Percentiles rank a stretch among this genome's conserved stretches.
phyloP scores from a whole-genome alignment of 1,139 yeast species.

The Geotrichum carabidarum region DNA sequence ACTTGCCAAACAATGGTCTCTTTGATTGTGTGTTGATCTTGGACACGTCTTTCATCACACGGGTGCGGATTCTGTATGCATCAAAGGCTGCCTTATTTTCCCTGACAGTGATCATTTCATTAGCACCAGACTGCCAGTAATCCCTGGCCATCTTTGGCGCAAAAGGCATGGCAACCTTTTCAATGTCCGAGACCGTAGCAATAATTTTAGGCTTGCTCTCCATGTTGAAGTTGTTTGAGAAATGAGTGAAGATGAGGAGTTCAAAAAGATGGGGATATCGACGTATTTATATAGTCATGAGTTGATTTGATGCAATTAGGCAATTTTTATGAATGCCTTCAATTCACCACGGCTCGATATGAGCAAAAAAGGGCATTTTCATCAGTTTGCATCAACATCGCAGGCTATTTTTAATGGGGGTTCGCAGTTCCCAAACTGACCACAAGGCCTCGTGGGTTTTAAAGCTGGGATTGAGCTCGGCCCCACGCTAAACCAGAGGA shows the following conservation, averaged over 20 bases:
- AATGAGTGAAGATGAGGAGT: background rate
- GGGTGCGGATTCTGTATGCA: conserved; percentile 41
- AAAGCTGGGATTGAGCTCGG: no score
- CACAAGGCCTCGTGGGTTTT: no score
- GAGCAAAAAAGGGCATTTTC: no score
- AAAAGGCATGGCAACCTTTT: conserved; percentile 28
- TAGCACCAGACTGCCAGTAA: conserved; percentile 40
- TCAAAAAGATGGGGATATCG: background rate
- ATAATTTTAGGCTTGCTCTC: conserved; percentile 21
- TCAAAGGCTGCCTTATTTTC: conserved; percentile 35
- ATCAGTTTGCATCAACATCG: no score
- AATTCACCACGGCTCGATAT: no score
- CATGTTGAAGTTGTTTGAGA: conserved; percentile 2
- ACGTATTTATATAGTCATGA: no score
- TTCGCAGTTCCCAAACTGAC: no score
- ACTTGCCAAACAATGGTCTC: conserved; percentile 40
- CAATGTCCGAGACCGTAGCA: conserved; percentile 28
- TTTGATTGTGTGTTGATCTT: conserved; percentile 40
- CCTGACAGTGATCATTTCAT: conserved; percentile 35
- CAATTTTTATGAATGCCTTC: no score
- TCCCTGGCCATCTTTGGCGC: conserved; percentile 34
- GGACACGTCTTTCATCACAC: conserved; percentile 43
- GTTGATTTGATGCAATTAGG: no score
- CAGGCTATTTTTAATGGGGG: no score
- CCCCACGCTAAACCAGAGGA: no score